Evolutionary conservation across 345 rosid genomes (phyloP).

Genomic region (Pseudoturritis turrita): DNA sequence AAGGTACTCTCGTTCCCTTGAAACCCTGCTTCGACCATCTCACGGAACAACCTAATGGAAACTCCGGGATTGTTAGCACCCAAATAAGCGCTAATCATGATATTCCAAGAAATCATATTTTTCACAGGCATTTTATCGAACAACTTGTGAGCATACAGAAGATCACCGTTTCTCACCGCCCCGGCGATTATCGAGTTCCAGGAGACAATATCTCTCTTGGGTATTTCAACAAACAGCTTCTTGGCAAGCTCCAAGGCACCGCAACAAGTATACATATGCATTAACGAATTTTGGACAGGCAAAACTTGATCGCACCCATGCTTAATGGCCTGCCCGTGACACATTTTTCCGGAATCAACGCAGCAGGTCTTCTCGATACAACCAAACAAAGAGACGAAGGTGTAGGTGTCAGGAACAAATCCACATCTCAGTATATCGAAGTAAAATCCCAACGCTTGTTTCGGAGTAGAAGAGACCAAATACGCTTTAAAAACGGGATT

Average conservation of each 20-base stretch:
- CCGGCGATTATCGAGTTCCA: conserved; percentile 48
- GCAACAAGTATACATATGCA: conserved; percentile 42
- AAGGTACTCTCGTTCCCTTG: conserved; percentile 41
- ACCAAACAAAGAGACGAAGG: conserved; percentile 50
- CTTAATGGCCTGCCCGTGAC: conserved; percentile 56
- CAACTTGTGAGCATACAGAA: conserved; percentile 40
- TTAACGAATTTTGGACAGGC: conserved; percentile 56
- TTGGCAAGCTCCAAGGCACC: conserved; percentile 36
- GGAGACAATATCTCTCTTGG: conserved; percentile 43
- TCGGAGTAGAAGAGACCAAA: conserved; percentile 38
- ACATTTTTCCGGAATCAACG: conserved; percentile 41
- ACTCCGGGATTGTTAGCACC: conserved; percentile 50
- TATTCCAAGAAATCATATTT: conserved; percentile 57
- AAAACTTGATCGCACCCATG: conserved; percentile 43
- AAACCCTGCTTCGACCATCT: conserved; percentile 42
- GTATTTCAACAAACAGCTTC: conserved; percentile 52
- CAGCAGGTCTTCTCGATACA: conserved; percentile 41
- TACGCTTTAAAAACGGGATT: conserved; percentile 47
- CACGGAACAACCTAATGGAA: conserved; percentile 54
- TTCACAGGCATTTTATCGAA: conserved; percentile 48
- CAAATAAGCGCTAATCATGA: conserved; percentile 52
- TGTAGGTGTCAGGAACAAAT: conserved; percentile 55
- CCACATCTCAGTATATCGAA: conserved; percentile 43
- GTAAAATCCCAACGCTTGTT: conserved; percentile 40
- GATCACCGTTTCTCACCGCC: conserved; percentile 25